phyloP scores from a whole-genome alignment of 2,329 filamentous ascomycete species.

The Diaporthe longicolla region DNA sequence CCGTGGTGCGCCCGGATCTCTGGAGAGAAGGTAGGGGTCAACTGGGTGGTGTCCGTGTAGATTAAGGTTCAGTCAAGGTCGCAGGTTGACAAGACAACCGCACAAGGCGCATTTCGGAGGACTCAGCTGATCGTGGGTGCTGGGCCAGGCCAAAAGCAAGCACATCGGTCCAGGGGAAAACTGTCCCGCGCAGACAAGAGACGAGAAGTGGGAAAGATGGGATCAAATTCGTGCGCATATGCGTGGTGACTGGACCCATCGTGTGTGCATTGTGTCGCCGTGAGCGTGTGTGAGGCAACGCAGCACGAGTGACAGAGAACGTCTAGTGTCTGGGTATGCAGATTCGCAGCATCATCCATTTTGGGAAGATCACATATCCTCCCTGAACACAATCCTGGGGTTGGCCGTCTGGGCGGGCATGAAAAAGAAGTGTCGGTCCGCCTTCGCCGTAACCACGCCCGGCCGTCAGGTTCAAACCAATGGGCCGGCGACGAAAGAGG shows the following conservation, averaged over 20 bases:
- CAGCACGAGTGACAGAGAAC: background rate
- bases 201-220: constrained; percentile 9
- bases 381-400: constrained; percentile 1
- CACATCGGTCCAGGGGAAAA: constrained; percentile 15
- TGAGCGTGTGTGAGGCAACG: background rate
- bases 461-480: constrained; percentile 15
- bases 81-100: constrained; percentile 5
- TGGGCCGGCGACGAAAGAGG: background rate
- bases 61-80: constrained; percentile 34
- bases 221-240: constrained; percentile 19
- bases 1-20: constrained; percentile 28
- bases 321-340: constrained; percentile 12
- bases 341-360: constrained; percentile 28
- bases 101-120: background rate
- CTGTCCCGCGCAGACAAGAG: constrained; percentile 8
- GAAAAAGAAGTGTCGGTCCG: constrained; percentile 13
- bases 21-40: background rate
- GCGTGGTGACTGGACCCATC: constrained; percentile 1
- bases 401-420: constrained; percentile 14
- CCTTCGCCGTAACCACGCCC: constrained; percentile 6
- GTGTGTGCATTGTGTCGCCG: background rate
- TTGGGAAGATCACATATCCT: constrained; percentile 22
- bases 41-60: background rate
- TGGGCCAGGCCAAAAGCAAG: background rate
- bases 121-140: constrained; percentile 8